Evolutionary conservation across 1,139 yeast species (phyloP), one percentile per base, ranked within the genome.

Genomic region (Nematodospora anomalae): DNA sequence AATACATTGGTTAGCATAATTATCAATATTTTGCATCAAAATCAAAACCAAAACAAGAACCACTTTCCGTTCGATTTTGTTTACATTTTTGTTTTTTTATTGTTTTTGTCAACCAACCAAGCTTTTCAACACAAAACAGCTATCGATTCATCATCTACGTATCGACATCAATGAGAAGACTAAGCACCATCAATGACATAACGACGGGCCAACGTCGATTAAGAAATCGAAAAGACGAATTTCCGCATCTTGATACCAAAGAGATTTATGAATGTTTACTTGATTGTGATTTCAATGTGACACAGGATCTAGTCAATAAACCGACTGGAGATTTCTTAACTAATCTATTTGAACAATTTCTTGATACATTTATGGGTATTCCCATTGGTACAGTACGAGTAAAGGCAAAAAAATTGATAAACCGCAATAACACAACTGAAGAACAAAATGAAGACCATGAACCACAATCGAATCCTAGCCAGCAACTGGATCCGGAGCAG

Each of bases 321-420:
- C 96, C 96, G 6, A 76, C 86, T 1, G 67, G 81, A 11, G 75
- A 74, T 30, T 84, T 77, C 50, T 74, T 84, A 42, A 74, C 72
- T 38, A 64, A 76, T 13, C 58, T 87, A 26, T 79, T 82, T 42
- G 86, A 83, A 47, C 90, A 83, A 53, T 76, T 87, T 14, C 66
- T 86, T 41, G 92, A 83, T 41, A 71, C 78, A 14, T 86, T 83
- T 50, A 67, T 82, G 54, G 87, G 84, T 9, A 64, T 82, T 1
- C 72, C 83, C 2, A 69, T 74, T 3, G 74, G 68, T 26, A 57
- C 63, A 18, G 51, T 78, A 18, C 63, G 71, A 28, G 38, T 38
- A n/a, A 37, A 35, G 28, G 45, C 47, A 37, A 38, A 21, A 12
- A 33, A 30, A 11, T 31, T 38, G 26, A 30, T 33, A 29, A 29